These are phyloP conservation scores for Thielaviopsis musarum DNA, from an alignment of 2,329 filamentous ascomycete genomes.

Conservation along the genomic window DNA sequence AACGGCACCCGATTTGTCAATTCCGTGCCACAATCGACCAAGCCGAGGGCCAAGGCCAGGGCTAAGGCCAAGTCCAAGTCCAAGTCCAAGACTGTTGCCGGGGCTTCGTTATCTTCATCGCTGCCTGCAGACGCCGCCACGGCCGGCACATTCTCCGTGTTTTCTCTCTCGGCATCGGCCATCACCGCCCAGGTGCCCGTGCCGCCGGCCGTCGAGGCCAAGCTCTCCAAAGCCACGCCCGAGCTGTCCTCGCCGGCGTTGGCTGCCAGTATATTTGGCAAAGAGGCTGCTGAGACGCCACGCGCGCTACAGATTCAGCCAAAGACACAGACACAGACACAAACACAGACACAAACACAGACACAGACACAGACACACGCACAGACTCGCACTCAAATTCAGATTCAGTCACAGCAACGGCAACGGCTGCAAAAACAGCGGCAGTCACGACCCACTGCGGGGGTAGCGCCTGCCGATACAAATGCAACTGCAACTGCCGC, in stretches of 20 bases:
- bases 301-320: too few relatives aligned
- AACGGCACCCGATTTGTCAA: conserved; percentile 25
- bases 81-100: too few relatives aligned
- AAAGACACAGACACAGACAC: too few relatives aligned
- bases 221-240: background rate
- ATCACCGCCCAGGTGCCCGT: conserved; percentile 6
- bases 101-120: background rate
- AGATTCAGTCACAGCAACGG: too few relatives aligned
- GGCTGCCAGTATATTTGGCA: background rate
- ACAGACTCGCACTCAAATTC: too few relatives aligned
- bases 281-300: too few relatives aligned
- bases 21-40: conserved; percentile 14
- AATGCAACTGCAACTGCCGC: background rate
- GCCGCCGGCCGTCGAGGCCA: background rate
- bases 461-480: background rate
- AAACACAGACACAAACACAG: too few relatives aligned
- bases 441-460: background rate
- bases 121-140: background rate
- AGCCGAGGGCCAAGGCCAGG: background rate
- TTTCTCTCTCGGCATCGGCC: conserved; percentile 7
- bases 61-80: background rate
- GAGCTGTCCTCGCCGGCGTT: background rate
- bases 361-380: too few relatives aligned
- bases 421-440: too few relatives aligned
- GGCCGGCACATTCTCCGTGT: conserved; percentile 8